Conservation (phyloP, 805 yeast species). For the Hanseniaspora occidentalis region DNA sequence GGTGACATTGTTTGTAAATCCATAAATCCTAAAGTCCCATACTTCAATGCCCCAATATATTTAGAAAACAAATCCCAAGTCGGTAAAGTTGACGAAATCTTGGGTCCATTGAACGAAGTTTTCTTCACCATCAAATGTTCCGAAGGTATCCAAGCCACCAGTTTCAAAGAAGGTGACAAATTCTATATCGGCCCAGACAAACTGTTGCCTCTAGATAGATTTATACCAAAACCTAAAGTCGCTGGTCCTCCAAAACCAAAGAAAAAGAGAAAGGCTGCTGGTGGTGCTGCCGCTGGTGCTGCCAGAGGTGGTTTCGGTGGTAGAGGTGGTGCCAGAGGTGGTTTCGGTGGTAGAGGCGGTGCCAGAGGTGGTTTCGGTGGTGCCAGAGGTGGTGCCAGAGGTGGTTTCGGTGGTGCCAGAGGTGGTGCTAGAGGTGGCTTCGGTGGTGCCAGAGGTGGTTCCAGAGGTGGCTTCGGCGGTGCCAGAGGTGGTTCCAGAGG, state of each 20-base stretch:
- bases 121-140: constrained; percentile 91
- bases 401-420: constrained; percentile 12
- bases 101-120: constrained; percentile 97
- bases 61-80: constrained; percentile 91
- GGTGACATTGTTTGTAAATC: constrained; percentile 96
- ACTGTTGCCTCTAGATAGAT: constrained; percentile 88
- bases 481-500: constrained; percentile 16
- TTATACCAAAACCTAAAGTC: constrained; percentile 90
- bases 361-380: constrained; percentile 21
- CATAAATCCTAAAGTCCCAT: constrained; percentile 87
- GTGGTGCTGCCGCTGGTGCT: constrained; percentile 36
- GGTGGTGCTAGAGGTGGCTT: constrained; percentile 11
- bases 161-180: constrained; percentile 93
- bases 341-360: constrained; percentile 21
- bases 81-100: constrained; percentile 96
- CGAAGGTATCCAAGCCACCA: constrained; percentile 90
- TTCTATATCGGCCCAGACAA: constrained; percentile 93
- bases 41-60: constrained; percentile 96
- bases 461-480: constrained; percentile 21
- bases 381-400: constrained; percentile 10
- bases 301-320: constrained; percentile 32
- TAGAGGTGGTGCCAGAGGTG: constrained; percentile 30
- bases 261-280: constrained; percentile 49
- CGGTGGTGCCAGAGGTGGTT: constrained; percentile 18
- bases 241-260: constrained; percentile 72